phyloP scores from a whole-genome alignment of 495 filamentous ascomycete genomes.

The Glonium stellatum region DNA sequence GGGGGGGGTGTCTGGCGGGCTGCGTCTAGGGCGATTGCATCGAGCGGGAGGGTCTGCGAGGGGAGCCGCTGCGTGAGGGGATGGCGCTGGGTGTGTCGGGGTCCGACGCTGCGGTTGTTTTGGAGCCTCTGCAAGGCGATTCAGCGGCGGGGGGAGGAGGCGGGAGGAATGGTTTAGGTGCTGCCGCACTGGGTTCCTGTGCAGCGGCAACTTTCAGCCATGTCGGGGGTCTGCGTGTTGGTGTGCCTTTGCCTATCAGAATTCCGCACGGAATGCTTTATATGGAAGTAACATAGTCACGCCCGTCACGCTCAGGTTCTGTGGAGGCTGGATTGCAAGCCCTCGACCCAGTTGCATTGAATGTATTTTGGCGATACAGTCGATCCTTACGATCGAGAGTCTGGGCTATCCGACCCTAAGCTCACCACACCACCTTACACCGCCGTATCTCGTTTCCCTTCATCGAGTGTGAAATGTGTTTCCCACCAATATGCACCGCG shows the following conservation, averaged over 20 bases:
- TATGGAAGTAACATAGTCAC: too few relatives aligned
- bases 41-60: conserved; percentile 49
- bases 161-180: conserved; percentile 31
- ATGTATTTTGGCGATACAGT: background rate
- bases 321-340: background rate
- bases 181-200: conserved; percentile 19
- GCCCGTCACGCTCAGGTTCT: too few relatives aligned
- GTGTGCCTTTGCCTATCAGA: too few relatives aligned
- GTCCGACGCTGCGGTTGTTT: conserved; percentile 41
- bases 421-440: too few relatives aligned
- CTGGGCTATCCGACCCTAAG: too few relatives aligned
- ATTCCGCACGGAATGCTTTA: too few relatives aligned
- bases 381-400: too few relatives aligned
- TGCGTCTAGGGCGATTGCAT: conserved; percentile 42
- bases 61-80: conserved; percentile 47
- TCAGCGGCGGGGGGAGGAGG: conserved; percentile 39
- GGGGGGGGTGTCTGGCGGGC: too few relatives aligned
- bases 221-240: too few relatives aligned
- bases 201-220: background rate
- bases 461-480: too few relatives aligned
- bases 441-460: too few relatives aligned
- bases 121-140: conserved; percentile 41
- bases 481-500: background rate
- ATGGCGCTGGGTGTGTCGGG: conserved; percentile 38
- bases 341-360: background rate